Conservation (phyloP, 305 asterid genomes). For the Ajuga reptans region DNA sequence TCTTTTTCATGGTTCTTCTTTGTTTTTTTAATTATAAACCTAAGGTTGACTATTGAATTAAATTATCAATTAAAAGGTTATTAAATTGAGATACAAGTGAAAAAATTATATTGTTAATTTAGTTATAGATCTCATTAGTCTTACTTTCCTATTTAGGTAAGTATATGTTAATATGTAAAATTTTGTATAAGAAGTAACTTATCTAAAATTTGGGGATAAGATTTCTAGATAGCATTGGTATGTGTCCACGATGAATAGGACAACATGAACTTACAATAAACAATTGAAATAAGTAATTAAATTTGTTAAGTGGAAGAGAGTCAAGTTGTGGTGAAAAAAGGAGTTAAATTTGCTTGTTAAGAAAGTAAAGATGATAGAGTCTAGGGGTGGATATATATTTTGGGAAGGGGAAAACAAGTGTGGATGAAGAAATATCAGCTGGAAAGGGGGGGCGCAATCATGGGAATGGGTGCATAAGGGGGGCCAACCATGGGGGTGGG, state of each 20-base stretch:
- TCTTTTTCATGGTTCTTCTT: too few relatives aligned
- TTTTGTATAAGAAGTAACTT: too few relatives aligned
- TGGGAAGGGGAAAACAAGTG: conserved; percentile 28
- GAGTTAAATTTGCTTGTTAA: conserved; percentile 29
- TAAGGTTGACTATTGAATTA: too few relatives aligned
- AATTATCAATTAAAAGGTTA: too few relatives aligned
- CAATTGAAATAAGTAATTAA: not conserved
- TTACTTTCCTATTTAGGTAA: too few relatives aligned
- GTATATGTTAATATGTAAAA: too few relatives aligned
- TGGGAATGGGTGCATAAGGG: conserved; percentile 44
- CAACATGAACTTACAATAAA: not conserved
- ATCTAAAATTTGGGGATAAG: too few relatives aligned
- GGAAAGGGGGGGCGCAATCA: conserved; percentile 43
- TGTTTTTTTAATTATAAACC: not conserved
- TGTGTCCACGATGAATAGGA: too few relatives aligned
- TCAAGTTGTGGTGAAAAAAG: conserved; percentile 12
- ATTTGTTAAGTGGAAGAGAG: not conserved
- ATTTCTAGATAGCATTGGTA: too few relatives aligned
- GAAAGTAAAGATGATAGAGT: conserved; percentile 50
- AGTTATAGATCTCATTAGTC: too few relatives aligned
- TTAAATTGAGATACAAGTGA: too few relatives aligned
- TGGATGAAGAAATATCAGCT: conserved; percentile 43
- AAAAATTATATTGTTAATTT: too few relatives aligned
- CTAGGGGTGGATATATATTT: conserved; percentile 28
- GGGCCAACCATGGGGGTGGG: conserved; percentile 29